Conservation (phyloP, 164 flowering plant species). For the Paratinospora sagittata region DNA sequence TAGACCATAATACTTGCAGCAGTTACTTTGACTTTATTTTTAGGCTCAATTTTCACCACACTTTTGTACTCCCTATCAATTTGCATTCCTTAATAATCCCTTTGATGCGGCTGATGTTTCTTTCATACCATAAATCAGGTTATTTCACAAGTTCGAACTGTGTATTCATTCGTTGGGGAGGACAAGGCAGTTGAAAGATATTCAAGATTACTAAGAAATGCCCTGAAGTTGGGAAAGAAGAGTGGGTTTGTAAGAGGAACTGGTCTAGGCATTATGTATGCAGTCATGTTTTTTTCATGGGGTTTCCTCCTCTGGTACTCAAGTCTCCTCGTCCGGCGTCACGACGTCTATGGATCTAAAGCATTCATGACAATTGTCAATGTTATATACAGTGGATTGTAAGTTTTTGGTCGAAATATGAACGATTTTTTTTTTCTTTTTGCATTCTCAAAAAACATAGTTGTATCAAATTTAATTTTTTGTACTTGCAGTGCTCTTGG, state of each 20-base stretch:
- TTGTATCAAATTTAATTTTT: conserved; percentile 8
- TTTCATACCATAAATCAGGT: conserved; percentile 31
- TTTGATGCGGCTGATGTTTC: not conserved
- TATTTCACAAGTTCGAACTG: conserved; percentile 67
- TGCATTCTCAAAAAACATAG: not conserved
- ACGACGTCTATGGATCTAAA: conserved; percentile 52
- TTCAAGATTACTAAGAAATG: conserved; percentile 43
- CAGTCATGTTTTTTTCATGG: conserved; percentile 63
- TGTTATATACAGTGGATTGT: conserved; percentile 82
- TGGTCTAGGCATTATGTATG: conserved; percentile 65
- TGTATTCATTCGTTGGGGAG: conserved; percentile 68
- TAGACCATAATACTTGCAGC: too few species aligned
- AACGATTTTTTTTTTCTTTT: not conserved
- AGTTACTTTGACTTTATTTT: too few species aligned
- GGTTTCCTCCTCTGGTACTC: conserved; percentile 88
- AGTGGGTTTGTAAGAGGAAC: conserved; percentile 68
- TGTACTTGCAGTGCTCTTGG: conserved; percentile 61
- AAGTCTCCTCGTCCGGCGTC: conserved; percentile 54
- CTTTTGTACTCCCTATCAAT: too few species aligned
- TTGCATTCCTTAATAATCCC: too few species aligned
- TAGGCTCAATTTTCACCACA: too few species aligned
- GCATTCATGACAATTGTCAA: conserved; percentile 68
- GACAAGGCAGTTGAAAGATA: conserved; percentile 52
- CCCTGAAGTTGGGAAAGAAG: conserved; percentile 58
- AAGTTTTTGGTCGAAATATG: conserved; percentile 33